phyloP scores from a whole-genome alignment of 345 rosid species.

The Raphanus sativus region DNA sequence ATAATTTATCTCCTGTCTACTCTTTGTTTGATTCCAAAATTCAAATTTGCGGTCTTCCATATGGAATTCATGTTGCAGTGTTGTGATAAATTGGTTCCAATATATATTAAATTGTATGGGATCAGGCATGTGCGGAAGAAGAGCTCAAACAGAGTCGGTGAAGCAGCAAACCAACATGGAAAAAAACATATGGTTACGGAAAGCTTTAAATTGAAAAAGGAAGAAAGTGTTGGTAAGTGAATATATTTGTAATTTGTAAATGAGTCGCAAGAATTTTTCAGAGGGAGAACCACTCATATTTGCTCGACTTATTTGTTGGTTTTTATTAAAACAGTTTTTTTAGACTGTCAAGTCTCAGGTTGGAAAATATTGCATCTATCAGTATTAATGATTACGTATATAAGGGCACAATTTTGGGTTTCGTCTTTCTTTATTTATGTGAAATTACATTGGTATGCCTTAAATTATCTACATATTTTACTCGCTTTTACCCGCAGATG shows the following conservation, averaged over 20 bases:
- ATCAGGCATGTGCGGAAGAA: background rate
- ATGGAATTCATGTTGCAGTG: background rate
- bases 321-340: constrained; percentile 1
- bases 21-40: background rate
- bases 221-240: background rate
- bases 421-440: constrained; percentile 18
- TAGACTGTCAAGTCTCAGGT: too few species aligned
- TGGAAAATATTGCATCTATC: too few species aligned
- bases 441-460: constrained; percentile 29
- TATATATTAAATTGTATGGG: too few species aligned
- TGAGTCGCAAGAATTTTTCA: background rate
- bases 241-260: background rate
- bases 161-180: background rate
- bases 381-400: constrained; percentile 4
- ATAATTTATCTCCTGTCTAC: background rate
- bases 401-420: background rate
- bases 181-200: background rate
- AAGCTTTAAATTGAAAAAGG: background rate
- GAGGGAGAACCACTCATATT: too few species aligned
- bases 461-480: constrained; percentile 41
- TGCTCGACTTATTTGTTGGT: background rate
- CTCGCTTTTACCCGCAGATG: constrained; percentile 51
- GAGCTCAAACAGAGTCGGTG: background rate
- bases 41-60: background rate
- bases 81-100: too few species aligned